These are phyloP conservation scores for Monosporozyma solicola DNA, from an alignment of 805 yeast species.

Conservation along the genomic window DNA sequence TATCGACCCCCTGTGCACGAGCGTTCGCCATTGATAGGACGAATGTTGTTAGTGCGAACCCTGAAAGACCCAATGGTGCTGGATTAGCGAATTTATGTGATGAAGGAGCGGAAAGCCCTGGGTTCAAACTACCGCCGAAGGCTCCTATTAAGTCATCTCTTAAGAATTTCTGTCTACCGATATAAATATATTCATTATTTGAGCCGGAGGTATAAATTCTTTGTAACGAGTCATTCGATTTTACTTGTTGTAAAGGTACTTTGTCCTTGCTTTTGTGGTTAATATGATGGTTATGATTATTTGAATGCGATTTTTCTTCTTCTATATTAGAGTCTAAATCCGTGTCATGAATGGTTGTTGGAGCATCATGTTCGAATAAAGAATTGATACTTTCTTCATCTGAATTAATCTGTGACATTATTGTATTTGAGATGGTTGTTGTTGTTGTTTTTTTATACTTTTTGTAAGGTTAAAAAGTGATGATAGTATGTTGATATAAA, in stretches of 20 bases:
- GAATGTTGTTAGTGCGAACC: constrained; percentile 55
- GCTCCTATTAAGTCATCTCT: constrained; percentile 52
- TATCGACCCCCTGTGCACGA: constrained; percentile 41
- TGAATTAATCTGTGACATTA: not conserved
- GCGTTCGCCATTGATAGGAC: constrained; percentile 48
- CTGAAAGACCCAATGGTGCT: constrained; percentile 54
- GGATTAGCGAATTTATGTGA: constrained; percentile 54
- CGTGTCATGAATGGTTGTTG: constrained; percentile 2
- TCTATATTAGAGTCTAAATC: not conserved
- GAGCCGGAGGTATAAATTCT: constrained; percentile 32
- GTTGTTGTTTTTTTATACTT: not conserved
- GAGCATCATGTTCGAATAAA: constrained; percentile 1
- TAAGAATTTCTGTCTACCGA: constrained; percentile 65
- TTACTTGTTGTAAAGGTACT: not conserved
- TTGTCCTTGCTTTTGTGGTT: not conserved
- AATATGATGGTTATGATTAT: not conserved
- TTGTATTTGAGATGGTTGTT: not conserved
- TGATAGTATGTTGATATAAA: no score
- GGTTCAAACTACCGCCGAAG: constrained; percentile 76
- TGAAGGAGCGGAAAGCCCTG: constrained; percentile 52
- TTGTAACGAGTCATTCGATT: constrained; percentile 8
- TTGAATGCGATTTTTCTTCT: not conserved
- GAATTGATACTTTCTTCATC: constrained; percentile 5
- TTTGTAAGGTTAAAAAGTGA: no score
- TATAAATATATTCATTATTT: constrained; percentile 55